These are phyloP conservation scores for Solanum tarijense DNA, from an alignment of 257 asterid genomes.

Conservation along the genomic window DNA sequence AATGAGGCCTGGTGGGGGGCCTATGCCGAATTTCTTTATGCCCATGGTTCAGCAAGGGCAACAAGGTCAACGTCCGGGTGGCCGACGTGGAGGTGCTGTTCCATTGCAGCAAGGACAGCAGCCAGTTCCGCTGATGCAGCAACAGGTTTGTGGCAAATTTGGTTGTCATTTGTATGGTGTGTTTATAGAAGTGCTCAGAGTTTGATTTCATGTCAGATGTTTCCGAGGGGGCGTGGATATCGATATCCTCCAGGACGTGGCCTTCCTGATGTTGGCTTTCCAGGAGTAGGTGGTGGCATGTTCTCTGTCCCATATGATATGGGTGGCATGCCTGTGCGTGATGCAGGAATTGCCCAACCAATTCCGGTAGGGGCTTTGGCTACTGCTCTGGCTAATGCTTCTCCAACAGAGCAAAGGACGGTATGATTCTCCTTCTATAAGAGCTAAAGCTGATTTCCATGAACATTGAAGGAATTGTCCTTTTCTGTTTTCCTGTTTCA, in stretches of 20 bases:
- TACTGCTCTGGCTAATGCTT: slow-evolving; percentile 88
- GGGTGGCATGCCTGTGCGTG: slow-evolving; percentile 80
- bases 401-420: slow-evolving; percentile 82
- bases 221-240: slow-evolving; percentile 79
- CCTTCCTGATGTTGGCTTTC: slow-evolving; percentile 56
- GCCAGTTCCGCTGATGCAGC: slow-evolving; percentile 75
- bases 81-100: slow-evolving; percentile 54
- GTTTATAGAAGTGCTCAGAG: neutral
- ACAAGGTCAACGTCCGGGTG: slow-evolving; percentile 94
- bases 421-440: slow-evolving; percentile 25
- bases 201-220: slow-evolving; percentile 38
- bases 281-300: slow-evolving; percentile 64
- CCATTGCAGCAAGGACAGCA: slow-evolving; percentile 81
- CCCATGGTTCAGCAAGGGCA: slow-evolving; percentile 90
- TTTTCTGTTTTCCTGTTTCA: neutral
- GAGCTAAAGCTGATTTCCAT: neutral
- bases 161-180: neutral
- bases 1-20: slow-evolving; percentile 85
- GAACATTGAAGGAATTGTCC: neutral
- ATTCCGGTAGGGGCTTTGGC: slow-evolving; percentile 85
- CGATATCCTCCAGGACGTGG: slow-evolving; percentile 80
- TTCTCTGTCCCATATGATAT: slow-evolving; percentile 70
- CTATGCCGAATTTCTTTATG: slow-evolving; percentile 78
- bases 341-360: slow-evolving; percentile 51
- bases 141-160: slow-evolving; percentile 33